Conservation (phyloP, 371 early-diverging fungal genomes). For the Actinomucor elegans region DNA sequence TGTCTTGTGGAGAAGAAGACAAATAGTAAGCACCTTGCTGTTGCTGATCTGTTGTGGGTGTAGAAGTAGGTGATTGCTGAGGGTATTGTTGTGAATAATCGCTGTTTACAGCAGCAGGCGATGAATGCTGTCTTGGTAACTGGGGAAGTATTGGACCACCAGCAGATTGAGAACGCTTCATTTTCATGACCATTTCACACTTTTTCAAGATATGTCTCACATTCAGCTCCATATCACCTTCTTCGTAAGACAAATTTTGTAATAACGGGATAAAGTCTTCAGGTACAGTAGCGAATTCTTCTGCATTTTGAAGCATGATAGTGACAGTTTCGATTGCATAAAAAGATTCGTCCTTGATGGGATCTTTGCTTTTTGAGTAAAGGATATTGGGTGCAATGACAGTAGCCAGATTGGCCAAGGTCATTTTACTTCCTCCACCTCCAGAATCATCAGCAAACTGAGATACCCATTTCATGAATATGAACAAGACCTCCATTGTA, state of each 20-base stretch:
- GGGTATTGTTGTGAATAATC: not conserved
- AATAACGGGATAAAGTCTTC: slow-evolving; percentile 66
- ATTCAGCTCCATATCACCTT: slow-evolving; percentile 56
- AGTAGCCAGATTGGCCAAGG: slow-evolving; percentile 84
- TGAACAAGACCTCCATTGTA: slow-evolving; percentile 83
- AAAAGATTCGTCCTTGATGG: slow-evolving; percentile 57
- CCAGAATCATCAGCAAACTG: slow-evolving; percentile 61
- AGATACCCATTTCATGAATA: slow-evolving; percentile 85
- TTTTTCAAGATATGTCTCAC: slow-evolving; percentile 66
- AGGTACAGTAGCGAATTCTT: slow-evolving; percentile 76
- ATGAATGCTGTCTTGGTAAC: slow-evolving; percentile 33
- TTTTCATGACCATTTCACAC: slow-evolving; percentile 60
- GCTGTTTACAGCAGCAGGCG: slow-evolving; percentile 27
- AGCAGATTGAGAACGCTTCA: slow-evolving; percentile 38
- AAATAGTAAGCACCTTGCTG: slow-evolving; percentile 4
- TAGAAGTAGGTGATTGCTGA: not conserved
- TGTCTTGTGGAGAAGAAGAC: slow-evolving; percentile 20
- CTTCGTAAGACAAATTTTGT: slow-evolving; percentile 54
- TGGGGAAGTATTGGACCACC: slow-evolving; percentile 25
- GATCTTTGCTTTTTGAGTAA: slow-evolving; percentile 83
- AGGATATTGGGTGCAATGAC: slow-evolving; percentile 93
- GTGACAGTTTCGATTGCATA: slow-evolving; percentile 74
- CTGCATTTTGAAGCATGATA: slow-evolving; percentile 71
- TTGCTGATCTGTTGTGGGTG: not conserved
- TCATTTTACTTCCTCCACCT: slow-evolving; percentile 87